Evolutionary conservation across 177 flowering plant genomes (phyloP).

Genomic region (Vitis hybrid): DNA sequence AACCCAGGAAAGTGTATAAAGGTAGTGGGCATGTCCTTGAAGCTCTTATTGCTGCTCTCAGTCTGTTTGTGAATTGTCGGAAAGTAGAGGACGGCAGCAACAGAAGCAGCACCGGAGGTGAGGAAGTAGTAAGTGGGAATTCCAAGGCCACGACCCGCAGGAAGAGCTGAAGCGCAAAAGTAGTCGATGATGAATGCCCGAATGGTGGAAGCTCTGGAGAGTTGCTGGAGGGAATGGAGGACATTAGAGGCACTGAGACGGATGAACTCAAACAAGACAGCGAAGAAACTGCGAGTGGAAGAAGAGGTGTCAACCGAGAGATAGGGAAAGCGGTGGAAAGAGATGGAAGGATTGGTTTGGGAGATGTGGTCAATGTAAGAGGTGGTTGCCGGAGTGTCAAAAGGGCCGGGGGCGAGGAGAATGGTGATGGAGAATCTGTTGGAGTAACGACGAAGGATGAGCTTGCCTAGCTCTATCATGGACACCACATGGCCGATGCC

Average conservation of each 20-base stretch:
- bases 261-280: slow-evolving; percentile 7
- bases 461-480: background rate
- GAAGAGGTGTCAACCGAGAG: background rate
- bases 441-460: background rate
- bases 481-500: no score
- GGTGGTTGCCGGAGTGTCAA: no score
- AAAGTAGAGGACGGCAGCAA: background rate
- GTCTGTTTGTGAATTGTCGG: no score
- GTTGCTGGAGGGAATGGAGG: background rate
- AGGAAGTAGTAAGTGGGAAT: slow-evolving; percentile 7
- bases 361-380: no score
- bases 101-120: slow-evolving; percentile 15
- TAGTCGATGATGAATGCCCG: slow-evolving; percentile 8
- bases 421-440: no score
- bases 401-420: no score
- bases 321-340: no score
- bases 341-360: no score
- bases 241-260: background rate
- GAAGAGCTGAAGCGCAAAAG: slow-evolving; percentile 1
- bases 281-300: background rate
- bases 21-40: background rate
- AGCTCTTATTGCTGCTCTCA: no score
- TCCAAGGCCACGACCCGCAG: background rate
- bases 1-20: slow-evolving; percentile 8
- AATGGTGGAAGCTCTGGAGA: slow-evolving; percentile 5